These are phyloP conservation scores for Nakazawaea populi DNA, from an alignment of 805 yeast species.

Conservation along the genomic window DNA sequence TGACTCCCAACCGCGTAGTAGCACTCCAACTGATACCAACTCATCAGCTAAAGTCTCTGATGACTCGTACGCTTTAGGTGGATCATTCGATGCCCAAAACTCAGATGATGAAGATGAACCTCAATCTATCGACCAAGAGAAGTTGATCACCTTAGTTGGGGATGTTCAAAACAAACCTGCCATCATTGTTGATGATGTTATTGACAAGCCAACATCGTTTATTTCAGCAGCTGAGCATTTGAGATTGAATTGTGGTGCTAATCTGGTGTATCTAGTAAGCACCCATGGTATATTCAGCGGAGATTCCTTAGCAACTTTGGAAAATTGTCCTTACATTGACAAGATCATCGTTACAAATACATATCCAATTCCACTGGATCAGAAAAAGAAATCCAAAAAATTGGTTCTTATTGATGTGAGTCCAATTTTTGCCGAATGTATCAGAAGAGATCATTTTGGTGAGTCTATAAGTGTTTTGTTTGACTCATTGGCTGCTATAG, in stretches of 20 bases:
- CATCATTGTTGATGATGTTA: slow-evolving; percentile 92
- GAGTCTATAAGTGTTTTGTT: slow-evolving; percentile 91
- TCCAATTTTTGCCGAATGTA: slow-evolving; percentile 95
- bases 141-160: slow-evolving; percentile 92
- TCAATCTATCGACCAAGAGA: slow-evolving; percentile 57
- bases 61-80: slow-evolving; percentile 62
- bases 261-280: slow-evolving; percentile 81
- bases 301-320: slow-evolving; percentile 74
- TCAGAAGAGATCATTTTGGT: slow-evolving; percentile 97
- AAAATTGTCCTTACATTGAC: slow-evolving; percentile 77
- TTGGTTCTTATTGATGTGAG: slow-evolving; percentile 88
- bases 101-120: slow-evolving; percentile 90
- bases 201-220: slow-evolving; percentile 90
- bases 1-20: slow-evolving; percentile 52
- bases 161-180: slow-evolving; percentile 91
- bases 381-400: slow-evolving; percentile 54
- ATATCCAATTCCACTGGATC: slow-evolving; percentile 74
- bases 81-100: slow-evolving; percentile 72
- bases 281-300: slow-evolving; percentile 95
- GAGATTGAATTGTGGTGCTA: slow-evolving; percentile 94
- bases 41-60: neutral
- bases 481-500: slow-evolving; percentile 68
- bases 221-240: slow-evolving; percentile 98
- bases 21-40: slow-evolving; percentile 1
- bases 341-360: slow-evolving; percentile 94